phyloP scores from a whole-genome alignment of 345 rosid species.

The Eucalyptus lansdowneana region DNA sequence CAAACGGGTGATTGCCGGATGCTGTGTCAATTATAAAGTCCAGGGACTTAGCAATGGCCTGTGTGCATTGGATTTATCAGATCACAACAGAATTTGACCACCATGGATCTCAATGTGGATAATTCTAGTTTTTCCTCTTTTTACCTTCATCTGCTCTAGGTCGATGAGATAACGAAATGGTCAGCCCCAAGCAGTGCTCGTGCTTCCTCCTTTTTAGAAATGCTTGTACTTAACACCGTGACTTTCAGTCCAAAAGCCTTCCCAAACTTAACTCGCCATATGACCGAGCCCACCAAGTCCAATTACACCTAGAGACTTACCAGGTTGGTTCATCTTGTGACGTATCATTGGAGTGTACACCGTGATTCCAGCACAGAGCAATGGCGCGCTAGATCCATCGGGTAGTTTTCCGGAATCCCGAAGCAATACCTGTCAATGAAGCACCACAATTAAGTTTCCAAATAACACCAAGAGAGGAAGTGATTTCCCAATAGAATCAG shows the following conservation, averaged over 20 bases:
- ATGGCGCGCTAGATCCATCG: conserved; percentile 78
- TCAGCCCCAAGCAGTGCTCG: conserved; percentile 49
- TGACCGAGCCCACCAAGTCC: conserved; percentile 96
- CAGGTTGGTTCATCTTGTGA: conserved; percentile 75
- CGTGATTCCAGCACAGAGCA: conserved; percentile 87
- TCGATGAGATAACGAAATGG: conserved; percentile 66
- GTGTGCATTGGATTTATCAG: no score
- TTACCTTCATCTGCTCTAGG: conserved; percentile 53
- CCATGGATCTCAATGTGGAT: no score
- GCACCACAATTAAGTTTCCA: neutral
- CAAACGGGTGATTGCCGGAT: conserved; percentile 74
- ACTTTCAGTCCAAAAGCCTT: conserved; percentile 81
- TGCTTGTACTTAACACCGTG: conserved; percentile 76
- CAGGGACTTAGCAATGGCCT: conserved; percentile 26
- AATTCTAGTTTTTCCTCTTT: neutral
- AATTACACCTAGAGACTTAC: conserved; percentile 69
- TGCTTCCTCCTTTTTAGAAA: conserved; percentile 78
- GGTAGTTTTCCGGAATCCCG: conserved; percentile 53
- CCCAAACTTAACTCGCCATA: conserved; percentile 94
- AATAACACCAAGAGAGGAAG: neutral
- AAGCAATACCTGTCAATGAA: conserved; percentile 60
- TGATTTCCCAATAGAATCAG: neutral
- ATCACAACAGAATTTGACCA: no score
- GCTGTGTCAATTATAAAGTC: conserved; percentile 80
- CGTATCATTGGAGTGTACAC: conserved; percentile 78